Evolutionary conservation across 2,329 filamentous ascomycete species (phyloP).

Genomic region (Byssochlamys sp.): DNA sequence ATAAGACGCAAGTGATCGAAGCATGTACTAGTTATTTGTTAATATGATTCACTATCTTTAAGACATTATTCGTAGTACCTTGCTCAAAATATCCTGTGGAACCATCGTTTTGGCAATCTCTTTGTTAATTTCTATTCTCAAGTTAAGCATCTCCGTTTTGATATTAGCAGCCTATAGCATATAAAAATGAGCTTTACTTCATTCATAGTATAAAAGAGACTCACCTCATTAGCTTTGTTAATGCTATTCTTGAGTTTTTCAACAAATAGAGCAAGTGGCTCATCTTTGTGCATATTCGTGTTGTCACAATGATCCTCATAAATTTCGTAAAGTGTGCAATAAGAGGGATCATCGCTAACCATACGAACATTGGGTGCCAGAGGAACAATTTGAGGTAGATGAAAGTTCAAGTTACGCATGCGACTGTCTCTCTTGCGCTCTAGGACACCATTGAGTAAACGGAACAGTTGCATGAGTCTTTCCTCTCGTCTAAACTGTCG

Average conservation of each 20-base stretch:
- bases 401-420: slow-evolving; percentile 87
- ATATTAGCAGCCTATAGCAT: too few relatives aligned
- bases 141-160: too few relatives aligned
- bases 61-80: slow-evolving; percentile 77
- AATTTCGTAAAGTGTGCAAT: slow-evolving; percentile 85
- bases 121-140: too few relatives aligned
- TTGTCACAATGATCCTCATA: slow-evolving; percentile 93
- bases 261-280: slow-evolving; percentile 90
- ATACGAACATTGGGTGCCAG: slow-evolving; percentile 88
- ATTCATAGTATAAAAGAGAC: too few relatives aligned
- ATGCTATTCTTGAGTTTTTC: slow-evolving; percentile 76
- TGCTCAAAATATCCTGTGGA: slow-evolving; percentile 70
- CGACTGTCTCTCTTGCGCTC: slow-evolving; percentile 88
- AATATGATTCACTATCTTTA: too few relatives aligned
- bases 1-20: too few relatives aligned
- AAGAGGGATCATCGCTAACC: slow-evolving; percentile 88
- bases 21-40: slow-evolving; percentile 77
- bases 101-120: too few relatives aligned
- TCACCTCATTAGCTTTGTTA: too few relatives aligned
- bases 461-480: slow-evolving; percentile 87
- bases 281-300: slow-evolving; percentile 81
- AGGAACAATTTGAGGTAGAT: slow-evolving; percentile 88
- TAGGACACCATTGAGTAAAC: slow-evolving; percentile 88
- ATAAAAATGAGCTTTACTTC: too few relatives aligned
- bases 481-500: slow-evolving; percentile 88